Evolutionary conservation across 805 yeast species (phyloP), one percentile per base, ranked within the genome.

Genomic region (Saccharomyces cerevisiae): DNA sequence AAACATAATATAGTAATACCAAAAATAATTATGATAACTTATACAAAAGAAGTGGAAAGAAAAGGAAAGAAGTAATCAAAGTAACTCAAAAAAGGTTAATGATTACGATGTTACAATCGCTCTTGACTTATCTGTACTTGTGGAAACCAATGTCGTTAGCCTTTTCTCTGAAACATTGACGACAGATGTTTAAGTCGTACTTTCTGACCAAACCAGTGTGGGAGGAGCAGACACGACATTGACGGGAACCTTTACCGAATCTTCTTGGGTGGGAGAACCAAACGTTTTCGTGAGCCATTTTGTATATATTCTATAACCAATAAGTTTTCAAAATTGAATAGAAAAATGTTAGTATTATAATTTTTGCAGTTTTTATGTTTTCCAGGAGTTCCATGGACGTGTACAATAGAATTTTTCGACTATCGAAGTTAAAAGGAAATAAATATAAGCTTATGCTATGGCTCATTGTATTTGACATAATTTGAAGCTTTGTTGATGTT

Each of bases 211-310:
- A 88, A 85, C 98, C 98, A 71, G 89, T 79, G 91, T 92, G 97
- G 79, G 98, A 89, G 73, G 96, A 83, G 78, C 96, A 89, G 84
- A 92, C 91, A 80, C 98, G 94, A 85, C 98, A 94, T 83, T 89
- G 94, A 83, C 99, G 96, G 73, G 98, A 88, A 82, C 99, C 99
- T 89, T 94, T 94, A 81, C 99, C 99, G 90, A 83, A 92, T 81
- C 87, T 91, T 89, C 98, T 89, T 85, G 99, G 99, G 96, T 94
- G 99, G 78, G 98, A 91, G 86, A 80, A 94, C 99, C 99, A 94
- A 85, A 92, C 96, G 90, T 89, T 86, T 86, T 89, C 97, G 97
- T 91, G 98, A 87, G 97, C 97, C 98, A 91, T 91, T 61, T 88
- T 79, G 14, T 26, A 27, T 36, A 36, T 36, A 36, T 36, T 36